Base-by-base conservation (phyloP, 2,329 filamentous ascomycete species). In the Pseudopyricularia javanii region DNA sequence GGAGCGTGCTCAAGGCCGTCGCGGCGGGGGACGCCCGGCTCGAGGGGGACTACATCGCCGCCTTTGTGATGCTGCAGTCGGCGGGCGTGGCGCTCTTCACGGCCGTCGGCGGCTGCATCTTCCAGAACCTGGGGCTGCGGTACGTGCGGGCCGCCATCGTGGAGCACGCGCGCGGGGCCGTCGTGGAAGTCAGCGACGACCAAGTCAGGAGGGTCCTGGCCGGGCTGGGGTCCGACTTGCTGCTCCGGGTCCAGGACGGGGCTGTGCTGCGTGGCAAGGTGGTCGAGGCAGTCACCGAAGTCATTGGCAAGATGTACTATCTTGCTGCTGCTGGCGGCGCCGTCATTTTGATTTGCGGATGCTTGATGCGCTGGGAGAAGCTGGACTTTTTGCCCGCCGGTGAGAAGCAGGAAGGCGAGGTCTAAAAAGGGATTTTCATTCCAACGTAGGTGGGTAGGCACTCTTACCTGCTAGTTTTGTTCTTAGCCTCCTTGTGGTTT, bases 41-140 rank as follows among this genome's bases (percentile, higher is more conserved):
- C 8, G 61, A 56, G 2, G 54, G 61, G 7, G 66, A 68, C 54
- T 59, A 60, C 45, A 56, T 63, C 11, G 61, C 63, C 0, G 54
- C 68, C n/a, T 63, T 64, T 54, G 67, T 64, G 56, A 61, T 68
- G 57, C 60, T 60, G 26, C 64, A 66, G 58, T 59, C 68, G 49
- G 63, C 59, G 5, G 54, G 61, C n/a, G 59, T 62, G 8, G 59
- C 63, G 5, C 22, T 63, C 22, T 54, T 61, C 0, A 56, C 67
- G 0, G 57, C 61, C 2, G 48, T 66, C 15, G 61, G 64, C 1
- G 64, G 64, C 2, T 57, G 56, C 40, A 52, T 68, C 1, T 68
- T 63, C 54, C 60, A 66, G 51, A 67, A 67, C 20, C 32, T 65
- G 2, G 65, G 65, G 12, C 8, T 30, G 24, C 24, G 17, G 26